These are phyloP conservation scores for Aspergillus hiratsukae DNA, from an alignment of 2,329 filamentous ascomycete species.

Conservation along the genomic window DNA sequence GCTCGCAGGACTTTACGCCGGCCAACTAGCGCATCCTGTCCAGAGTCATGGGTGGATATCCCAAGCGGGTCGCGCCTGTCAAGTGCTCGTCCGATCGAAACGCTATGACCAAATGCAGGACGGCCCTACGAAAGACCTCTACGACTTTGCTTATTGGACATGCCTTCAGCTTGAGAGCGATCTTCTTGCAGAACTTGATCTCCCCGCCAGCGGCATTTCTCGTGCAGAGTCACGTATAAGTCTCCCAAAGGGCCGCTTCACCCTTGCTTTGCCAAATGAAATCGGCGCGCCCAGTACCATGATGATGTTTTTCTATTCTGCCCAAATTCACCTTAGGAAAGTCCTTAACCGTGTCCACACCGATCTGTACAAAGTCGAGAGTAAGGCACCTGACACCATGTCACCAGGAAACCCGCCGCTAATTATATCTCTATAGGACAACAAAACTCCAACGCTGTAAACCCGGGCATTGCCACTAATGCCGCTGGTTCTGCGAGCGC, in stretches of 20 bases:
- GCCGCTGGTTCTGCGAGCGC: neutral
- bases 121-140: constrained; percentile 52
- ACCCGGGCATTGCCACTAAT: neutral
- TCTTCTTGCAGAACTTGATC: constrained; percentile 78
- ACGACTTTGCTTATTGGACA: constrained; percentile 83
- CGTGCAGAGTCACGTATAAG: constrained; percentile 47
- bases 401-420: constrained; percentile 1
- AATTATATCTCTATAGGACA: constrained; percentile 14
- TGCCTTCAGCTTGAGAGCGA: constrained; percentile 92
- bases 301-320: constrained; percentile 55
- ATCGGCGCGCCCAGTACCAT: constrained; percentile 32
- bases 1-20: constrained; percentile 81
- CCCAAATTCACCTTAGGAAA: constrained; percentile 58
- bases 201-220: constrained; percentile 59
- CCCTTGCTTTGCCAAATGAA: constrained; percentile 28
- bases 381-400: constrained; percentile 13
- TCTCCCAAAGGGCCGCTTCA: constrained; percentile 36
- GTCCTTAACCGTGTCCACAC: constrained; percentile 54
- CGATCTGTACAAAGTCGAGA: constrained; percentile 47
- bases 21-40: constrained; percentile 78
- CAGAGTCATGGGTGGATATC: constrained; percentile 74
- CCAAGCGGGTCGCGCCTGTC: constrained; percentile 56
- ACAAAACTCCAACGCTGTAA: constrained; percentile 9
- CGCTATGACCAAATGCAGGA: constrained; percentile 32
- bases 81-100: constrained; percentile 68